phyloP scores from a whole-genome alignment of 805 yeast species.

The Candida maesae region DNA sequence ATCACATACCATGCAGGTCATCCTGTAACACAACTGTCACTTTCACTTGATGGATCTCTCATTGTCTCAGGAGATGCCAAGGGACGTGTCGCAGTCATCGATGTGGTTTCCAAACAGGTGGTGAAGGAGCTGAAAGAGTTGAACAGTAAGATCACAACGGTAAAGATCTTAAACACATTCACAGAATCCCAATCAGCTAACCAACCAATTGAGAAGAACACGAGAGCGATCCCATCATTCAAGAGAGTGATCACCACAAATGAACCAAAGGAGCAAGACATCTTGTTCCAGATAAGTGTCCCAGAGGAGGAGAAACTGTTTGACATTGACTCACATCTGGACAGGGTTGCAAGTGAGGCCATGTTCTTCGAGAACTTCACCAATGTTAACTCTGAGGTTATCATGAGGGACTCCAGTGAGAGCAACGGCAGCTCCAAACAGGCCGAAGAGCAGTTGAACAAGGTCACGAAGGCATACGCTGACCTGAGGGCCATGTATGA shows the following conservation, averaged over 20 bases:
- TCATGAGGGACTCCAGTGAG: constrained; percentile 14
- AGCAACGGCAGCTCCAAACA: constrained; percentile 28
- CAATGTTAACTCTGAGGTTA: constrained; percentile 37
- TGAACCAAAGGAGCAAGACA: constrained; percentile 40
- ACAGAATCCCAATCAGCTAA: constrained; percentile 2
- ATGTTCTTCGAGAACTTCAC: constrained; percentile 44
- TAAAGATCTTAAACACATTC: constrained; percentile 17
- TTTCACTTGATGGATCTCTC: constrained; percentile 72
- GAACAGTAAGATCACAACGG: constrained; percentile 17
- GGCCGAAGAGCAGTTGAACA: constrained; percentile 43
- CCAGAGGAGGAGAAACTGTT: constrained; percentile 25
- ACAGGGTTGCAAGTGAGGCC: constrained; percentile 47
- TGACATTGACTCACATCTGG: constrained; percentile 48
- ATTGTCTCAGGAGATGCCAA: constrained; percentile 66
- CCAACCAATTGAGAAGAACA: constrained; percentile 19
- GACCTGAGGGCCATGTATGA: constrained; percentile 60
- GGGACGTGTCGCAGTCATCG: constrained; percentile 70
- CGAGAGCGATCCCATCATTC: constrained; percentile 51
- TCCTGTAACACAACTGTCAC: constrained; percentile 47
- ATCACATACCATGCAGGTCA: constrained; percentile 47
- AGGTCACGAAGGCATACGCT: constrained; percentile 54
- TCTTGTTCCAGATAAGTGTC: constrained; percentile 32
- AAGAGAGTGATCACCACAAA: constrained; percentile 54
- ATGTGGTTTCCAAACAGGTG: constrained; percentile 66
- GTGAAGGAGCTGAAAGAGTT: constrained; percentile 46